Base-by-base conservation (phyloP, 768 basidiomycete genomes). In the Xanthoconium purpureum region DNA sequence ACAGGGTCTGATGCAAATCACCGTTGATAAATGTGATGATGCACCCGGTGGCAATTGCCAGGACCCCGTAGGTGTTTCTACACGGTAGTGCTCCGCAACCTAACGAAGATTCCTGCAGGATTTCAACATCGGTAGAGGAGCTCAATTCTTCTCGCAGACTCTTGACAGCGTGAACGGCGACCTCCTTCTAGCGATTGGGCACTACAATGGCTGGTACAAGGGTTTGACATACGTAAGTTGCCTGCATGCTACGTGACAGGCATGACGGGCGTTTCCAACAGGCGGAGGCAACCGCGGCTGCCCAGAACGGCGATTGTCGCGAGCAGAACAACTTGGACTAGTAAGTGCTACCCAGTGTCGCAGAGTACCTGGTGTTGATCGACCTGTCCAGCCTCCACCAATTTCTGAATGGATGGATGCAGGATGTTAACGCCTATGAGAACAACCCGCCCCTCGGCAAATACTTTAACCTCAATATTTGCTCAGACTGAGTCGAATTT, bases 271-370 rank as follows among this genome's bases (percentile, higher is more conserved):
- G 33, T 46, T 54, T 28, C 24, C 35, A 42, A 45, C 54, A 87
- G 84, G 67, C 18, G 0, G 61, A 79, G 30, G 88, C 87, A 18
- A 88, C 84, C 51, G 80, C 81, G 56, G 85, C 85, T 43, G 79
- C 75, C 12, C 50, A 74, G 47, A 72, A 76, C 1, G 35, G 64
- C 47, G 89, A 88, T 75, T 89, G 86, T 71, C 73, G 68, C 44
- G 87, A 87, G 70, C 91, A 92, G 76, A 86, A 91, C 68, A 94
- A 94, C 74, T 77, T 91, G 47, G 92, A 93, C 73, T 94, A 94
- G 89, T 88, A 65, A 63, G 87, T 77, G 33, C 52, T 52, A 35
- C 50, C 50, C 52, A 47, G 54, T 30, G 28, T 45, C 20, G 47
- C 29, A 52, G 44, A 5, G 24, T 14, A 1, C 33, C 51, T 44